These are phyloP conservation scores for Stachybotrys echinatus DNA, from an alignment of 2,329 filamentous ascomycete genomes.

Conservation along the genomic window DNA sequence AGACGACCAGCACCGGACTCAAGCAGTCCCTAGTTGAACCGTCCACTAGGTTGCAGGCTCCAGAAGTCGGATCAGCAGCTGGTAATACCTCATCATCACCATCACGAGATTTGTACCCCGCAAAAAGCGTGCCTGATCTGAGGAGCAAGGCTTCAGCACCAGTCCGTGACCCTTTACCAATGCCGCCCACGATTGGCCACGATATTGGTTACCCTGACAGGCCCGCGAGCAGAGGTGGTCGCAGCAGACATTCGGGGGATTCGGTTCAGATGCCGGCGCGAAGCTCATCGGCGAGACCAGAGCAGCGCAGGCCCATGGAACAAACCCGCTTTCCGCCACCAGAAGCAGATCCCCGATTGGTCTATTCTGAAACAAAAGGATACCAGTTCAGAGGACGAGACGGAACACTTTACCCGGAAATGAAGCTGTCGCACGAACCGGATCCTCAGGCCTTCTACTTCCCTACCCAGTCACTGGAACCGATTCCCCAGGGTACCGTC, in stretches of 20 bases:
- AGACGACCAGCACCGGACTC: conserved; percentile 1
- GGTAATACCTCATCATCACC: conserved; percentile 1
- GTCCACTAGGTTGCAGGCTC: background rate
- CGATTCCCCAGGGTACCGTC: conserved; percentile 26
- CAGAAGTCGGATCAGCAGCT: background rate
- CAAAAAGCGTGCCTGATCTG: conserved; percentile 16
- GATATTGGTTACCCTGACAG: conserved; percentile 7
- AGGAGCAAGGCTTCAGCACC: conserved; percentile 8
- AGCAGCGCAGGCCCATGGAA: conserved; percentile 10
- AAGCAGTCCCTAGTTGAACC: background rate
- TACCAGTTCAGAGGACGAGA: conserved; percentile 29
- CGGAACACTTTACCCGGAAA: conserved; percentile 36
- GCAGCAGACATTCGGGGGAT: conserved; percentile 13
- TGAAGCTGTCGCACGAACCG: conserved; percentile 26
- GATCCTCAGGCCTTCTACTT: conserved; percentile 32
- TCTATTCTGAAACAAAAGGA: conserved; percentile 26
- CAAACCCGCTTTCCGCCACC: conserved; percentile 14
- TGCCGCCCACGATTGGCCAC: conserved; percentile 6
- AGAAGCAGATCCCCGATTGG: conserved; percentile 23
- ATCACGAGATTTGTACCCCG: conserved; percentile 14
- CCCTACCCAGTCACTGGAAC: conserved; percentile 23
- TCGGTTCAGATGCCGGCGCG: conserved; percentile 22
- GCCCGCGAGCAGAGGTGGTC: conserved; percentile 14
- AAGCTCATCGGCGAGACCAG: conserved; percentile 22
- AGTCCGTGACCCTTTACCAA: conserved; percentile 14